These are phyloP conservation scores for Termitomyces titanicus DNA, from an alignment of 768 basidiomycete genomes.

Conservation along the genomic window DNA sequence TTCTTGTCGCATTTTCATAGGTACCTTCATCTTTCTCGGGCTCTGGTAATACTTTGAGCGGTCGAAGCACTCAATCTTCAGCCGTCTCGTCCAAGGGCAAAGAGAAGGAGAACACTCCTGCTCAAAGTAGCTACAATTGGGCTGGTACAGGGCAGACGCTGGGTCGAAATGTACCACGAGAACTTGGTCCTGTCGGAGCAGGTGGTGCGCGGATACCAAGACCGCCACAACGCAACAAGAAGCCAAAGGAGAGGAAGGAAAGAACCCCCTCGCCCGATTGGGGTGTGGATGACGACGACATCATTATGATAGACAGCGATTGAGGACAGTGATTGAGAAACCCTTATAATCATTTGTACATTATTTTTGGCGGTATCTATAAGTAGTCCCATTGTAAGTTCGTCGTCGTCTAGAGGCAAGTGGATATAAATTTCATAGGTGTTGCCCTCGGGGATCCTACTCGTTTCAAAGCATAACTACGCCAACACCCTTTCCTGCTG, in stretches of 20 bases:
- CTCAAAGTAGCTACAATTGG: slow-evolving; percentile 33
- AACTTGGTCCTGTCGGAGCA: slow-evolving; percentile 46
- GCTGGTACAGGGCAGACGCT: slow-evolving; percentile 50
- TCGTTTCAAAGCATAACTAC: slow-evolving; percentile 83
- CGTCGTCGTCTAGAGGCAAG: no score
- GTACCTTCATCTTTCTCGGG: slow-evolving; percentile 55
- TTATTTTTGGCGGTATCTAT: slow-evolving; percentile 7
- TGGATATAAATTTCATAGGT: not conserved
- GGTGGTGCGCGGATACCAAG: slow-evolving; percentile 52
- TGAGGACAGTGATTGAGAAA: slow-evolving; percentile 27
- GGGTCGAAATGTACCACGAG: slow-evolving; percentile 33
- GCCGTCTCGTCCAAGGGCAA: slow-evolving; percentile 41
- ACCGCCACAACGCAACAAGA: slow-evolving; percentile 34
- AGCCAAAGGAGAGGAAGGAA: slow-evolving; percentile 33
- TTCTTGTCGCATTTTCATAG: slow-evolving; percentile 19
- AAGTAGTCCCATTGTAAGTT: not conserved
- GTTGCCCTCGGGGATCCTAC: not conserved
- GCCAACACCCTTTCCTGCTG: slow-evolving; percentile 80
- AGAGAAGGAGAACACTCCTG: slow-evolving; percentile 46
- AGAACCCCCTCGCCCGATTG: slow-evolving; percentile 76
- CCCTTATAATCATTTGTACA: slow-evolving; percentile 13
- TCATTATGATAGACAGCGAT: slow-evolving; percentile 85
- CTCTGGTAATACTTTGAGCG: slow-evolving; percentile 63
- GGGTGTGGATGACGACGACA: slow-evolving; percentile 81
- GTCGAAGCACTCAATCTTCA: slow-evolving; percentile 32